phyloP scores from a whole-genome alignment of 768 basidiomycete species.

The Tulasnella sp. region DNA sequence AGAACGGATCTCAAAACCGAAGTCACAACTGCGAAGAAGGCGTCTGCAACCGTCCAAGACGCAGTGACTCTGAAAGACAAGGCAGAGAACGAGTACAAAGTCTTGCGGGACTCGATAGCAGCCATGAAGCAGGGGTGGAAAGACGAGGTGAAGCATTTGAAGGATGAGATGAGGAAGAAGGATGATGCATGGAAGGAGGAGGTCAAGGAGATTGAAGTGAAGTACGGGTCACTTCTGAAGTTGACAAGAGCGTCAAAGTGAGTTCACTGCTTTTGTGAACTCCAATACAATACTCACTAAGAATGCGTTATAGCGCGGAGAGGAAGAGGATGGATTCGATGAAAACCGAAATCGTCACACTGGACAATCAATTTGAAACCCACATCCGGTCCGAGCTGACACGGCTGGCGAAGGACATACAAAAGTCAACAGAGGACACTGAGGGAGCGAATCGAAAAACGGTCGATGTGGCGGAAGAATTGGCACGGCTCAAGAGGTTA shows the following conservation, averaged over 20 bases:
- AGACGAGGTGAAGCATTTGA: constrained; percentile 55
- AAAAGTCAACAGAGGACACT: constrained; percentile 43
- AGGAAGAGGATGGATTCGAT: constrained; percentile 18
- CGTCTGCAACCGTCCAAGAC: constrained; percentile 57
- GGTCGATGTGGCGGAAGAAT: constrained; percentile 50
- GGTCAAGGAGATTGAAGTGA: constrained; percentile 55
- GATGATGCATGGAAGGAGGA: constrained; percentile 62
- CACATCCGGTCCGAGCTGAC: constrained; percentile 49
- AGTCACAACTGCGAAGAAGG: constrained; percentile 59
- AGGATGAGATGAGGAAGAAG: constrained; percentile 62
- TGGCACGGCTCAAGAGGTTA: constrained; percentile 58
- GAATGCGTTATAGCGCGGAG: constrained; percentile 28
- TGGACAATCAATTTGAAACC: constrained; percentile 43
- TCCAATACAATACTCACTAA: constrained; percentile 30
- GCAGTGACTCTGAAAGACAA: constrained; percentile 69
- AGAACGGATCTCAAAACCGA: constrained; percentile 67
- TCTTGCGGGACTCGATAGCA: constrained; percentile 66
- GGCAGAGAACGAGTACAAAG: constrained; percentile 73
- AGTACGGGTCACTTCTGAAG: constrained; percentile 40
- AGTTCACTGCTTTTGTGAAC: too few species aligned
- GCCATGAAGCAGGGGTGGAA: constrained; percentile 64
- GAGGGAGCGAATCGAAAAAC: constrained; percentile 52
- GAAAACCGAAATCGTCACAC: constrained; percentile 32
- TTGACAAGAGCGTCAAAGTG: constrained; percentile 53
- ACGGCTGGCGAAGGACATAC: constrained; percentile 35